Conservation (phyloP, 768 basidiomycete genomes). For the Collybia mongolica region DNA sequence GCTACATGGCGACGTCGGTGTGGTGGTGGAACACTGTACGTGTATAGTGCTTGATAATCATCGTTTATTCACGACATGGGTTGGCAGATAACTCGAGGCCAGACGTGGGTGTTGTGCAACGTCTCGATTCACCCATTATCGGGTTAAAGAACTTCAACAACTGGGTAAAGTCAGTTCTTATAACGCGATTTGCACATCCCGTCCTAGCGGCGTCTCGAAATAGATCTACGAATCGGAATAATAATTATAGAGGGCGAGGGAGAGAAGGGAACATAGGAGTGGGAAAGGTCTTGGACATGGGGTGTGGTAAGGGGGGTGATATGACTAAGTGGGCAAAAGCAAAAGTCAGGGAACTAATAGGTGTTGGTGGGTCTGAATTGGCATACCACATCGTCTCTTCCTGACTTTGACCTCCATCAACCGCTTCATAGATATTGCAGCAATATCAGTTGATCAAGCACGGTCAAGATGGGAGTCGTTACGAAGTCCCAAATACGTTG, state of each 20-base stretch:
- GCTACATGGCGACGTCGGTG: conserved; percentile 64
- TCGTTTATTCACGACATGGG: conserved; percentile 1
- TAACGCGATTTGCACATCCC: conserved; percentile 84
- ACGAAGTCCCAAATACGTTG: conserved; percentile 61
- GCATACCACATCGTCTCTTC: conserved; percentile 6
- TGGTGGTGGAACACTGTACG: conserved; percentile 79
- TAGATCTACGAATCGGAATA: conserved; percentile 18
- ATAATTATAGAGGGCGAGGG: conserved; percentile 20
- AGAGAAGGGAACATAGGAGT: conserved; percentile 28
- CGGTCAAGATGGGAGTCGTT: conserved; percentile 60
- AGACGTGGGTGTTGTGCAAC: conserved; percentile 83
- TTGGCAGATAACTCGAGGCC: conserved; percentile 85
- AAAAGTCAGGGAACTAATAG: conserved; percentile 73
- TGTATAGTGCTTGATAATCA: conserved; percentile 16
- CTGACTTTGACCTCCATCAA: not conserved
- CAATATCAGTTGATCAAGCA: conserved; percentile 89
- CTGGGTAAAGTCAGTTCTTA: conserved; percentile 98
- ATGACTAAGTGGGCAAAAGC: conserved; percentile 94
- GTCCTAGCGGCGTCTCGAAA: conserved; percentile 45
- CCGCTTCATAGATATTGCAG: conserved; percentile 72
- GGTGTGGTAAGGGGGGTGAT: conserved; percentile 99
- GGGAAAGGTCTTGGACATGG: conserved; percentile 92
- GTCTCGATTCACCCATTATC: conserved; percentile 89
- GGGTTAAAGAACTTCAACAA: conserved; percentile 98
- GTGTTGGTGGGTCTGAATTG: conserved; percentile 57